phyloP scores from a whole-genome alignment of 495 filamentous ascomycete genomes.

The Friedmanniomyces simplex region DNA sequence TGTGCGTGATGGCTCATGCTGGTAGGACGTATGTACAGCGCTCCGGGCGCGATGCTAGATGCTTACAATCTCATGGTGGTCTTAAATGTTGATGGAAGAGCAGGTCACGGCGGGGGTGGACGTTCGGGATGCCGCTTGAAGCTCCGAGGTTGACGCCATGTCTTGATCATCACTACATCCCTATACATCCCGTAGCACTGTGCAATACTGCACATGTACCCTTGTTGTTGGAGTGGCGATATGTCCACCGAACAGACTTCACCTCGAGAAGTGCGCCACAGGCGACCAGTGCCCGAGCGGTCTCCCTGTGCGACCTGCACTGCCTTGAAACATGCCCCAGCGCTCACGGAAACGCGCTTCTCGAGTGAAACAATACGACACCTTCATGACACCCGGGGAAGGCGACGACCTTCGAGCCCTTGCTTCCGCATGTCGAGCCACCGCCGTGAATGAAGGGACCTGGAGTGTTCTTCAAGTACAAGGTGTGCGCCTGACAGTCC shows the following conservation, averaged over 20 bases:
- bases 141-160: background rate
- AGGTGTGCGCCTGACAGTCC: too few relatives aligned
- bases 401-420: background rate
- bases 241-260: background rate
- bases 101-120: too few relatives aligned
- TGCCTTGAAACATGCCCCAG: background rate
- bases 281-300: background rate
- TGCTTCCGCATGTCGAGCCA: background rate
- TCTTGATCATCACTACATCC: background rate
- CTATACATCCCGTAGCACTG: background rate
- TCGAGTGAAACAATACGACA: background rate
- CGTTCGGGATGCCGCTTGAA: too few relatives aligned
- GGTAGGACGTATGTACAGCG: background rate
- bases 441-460: background rate
- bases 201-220: too few relatives aligned
- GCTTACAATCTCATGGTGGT: background rate
- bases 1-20: constrained; percentile 6
- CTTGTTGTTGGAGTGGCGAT: background rate
- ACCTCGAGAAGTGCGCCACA: background rate
- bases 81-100: too few relatives aligned
- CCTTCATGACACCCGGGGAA: background rate
- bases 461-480: too few relatives aligned
- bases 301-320: background rate
- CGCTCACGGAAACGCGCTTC: background rate
- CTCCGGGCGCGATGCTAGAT: constrained; percentile 1